These are phyloP conservation scores for Zoysia japonica DNA, from an alignment of 176 grass and related monocot genomes.

Conservation along the genomic window DNA sequence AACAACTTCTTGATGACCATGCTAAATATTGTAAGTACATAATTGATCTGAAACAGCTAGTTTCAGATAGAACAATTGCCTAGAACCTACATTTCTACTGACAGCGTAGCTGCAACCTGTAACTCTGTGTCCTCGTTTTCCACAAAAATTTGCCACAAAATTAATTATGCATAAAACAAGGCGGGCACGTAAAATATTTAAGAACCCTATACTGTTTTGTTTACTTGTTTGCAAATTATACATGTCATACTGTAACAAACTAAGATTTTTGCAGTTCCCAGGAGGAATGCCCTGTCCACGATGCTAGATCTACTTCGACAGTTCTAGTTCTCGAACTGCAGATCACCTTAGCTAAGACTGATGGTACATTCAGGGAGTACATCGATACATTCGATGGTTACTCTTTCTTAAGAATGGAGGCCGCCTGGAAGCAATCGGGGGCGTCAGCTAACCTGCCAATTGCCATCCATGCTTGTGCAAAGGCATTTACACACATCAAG, in stretches of 20 bases:
- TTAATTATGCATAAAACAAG: neutral
- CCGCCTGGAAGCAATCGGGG: no score
- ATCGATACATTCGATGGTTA: conserved; percentile 86
- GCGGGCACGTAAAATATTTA: neutral
- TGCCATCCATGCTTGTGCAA: no score
- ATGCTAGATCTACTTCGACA: conserved; percentile 55
- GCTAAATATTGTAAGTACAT: neutral
- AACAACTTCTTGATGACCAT: neutral
- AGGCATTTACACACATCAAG: no score
- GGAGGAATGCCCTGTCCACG: conserved; percentile 68
- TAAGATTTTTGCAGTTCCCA: conserved; percentile 78
- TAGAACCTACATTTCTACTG: conserved; percentile 9
- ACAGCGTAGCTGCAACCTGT: neutral
- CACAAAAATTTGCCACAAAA: neutral
- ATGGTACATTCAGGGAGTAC: conserved; percentile 63
- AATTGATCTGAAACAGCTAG: neutral
- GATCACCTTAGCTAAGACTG: conserved; percentile 40
- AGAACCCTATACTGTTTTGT: neutral
- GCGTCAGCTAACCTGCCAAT: no score
- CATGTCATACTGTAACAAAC: conserved; percentile 5
- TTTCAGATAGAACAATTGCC: neutral
- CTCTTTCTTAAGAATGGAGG: conserved; percentile 34
- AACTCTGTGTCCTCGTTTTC: neutral
- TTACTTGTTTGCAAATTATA: conserved; percentile 8
- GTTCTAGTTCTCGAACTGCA: conserved; percentile 38